Evolutionary conservation across 2,329 filamentous ascomycete species (phyloP).

Genomic region (Xylaria sp.): DNA sequence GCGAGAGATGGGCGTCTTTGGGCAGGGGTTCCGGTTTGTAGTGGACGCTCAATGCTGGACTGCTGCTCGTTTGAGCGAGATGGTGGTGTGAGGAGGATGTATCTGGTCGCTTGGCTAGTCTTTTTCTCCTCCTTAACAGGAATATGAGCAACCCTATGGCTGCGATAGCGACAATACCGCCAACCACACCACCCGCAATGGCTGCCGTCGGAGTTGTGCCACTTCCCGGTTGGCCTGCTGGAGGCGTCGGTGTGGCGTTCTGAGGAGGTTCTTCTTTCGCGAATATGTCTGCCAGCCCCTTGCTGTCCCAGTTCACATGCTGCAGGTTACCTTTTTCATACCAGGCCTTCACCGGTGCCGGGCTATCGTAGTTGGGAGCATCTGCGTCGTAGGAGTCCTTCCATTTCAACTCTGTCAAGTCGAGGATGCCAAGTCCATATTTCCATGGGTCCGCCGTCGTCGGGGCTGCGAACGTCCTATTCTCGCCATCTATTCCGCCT

Average conservation of each 20-base stretch:
- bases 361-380: slow-evolving; percentile 33
- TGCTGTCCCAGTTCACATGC: slow-evolving; percentile 26
- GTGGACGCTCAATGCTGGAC: slow-evolving; percentile 19
- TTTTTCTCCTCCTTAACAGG: slow-evolving; percentile 13
- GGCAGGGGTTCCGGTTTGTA: slow-evolving; percentile 27
- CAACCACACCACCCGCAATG: slow-evolving; percentile 28
- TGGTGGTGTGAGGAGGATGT: slow-evolving; percentile 2
- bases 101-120: slow-evolving; percentile 1
- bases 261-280: slow-evolving; percentile 6
- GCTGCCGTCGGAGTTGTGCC: slow-evolving; percentile 12
- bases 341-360: slow-evolving; percentile 31
- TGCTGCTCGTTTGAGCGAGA: not conserved
- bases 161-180: slow-evolving; percentile 19
- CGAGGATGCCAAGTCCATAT: slow-evolving; percentile 37
- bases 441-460: slow-evolving; percentile 33
- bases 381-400: slow-evolving; percentile 32
- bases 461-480: slow-evolving; percentile 20
- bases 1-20: slow-evolving; percentile 7
- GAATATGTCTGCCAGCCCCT: slow-evolving; percentile 27
- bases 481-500: slow-evolving; percentile 33
- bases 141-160: slow-evolving; percentile 14
- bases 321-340: slow-evolving; percentile 30
- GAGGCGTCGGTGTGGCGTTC: not conserved
- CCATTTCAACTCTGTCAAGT: slow-evolving; percentile 36
- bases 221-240: not conserved